These are phyloP conservation scores for Solanum piurae DNA, from an alignment of 257 asterid genomes.

Conservation along the genomic window DNA sequence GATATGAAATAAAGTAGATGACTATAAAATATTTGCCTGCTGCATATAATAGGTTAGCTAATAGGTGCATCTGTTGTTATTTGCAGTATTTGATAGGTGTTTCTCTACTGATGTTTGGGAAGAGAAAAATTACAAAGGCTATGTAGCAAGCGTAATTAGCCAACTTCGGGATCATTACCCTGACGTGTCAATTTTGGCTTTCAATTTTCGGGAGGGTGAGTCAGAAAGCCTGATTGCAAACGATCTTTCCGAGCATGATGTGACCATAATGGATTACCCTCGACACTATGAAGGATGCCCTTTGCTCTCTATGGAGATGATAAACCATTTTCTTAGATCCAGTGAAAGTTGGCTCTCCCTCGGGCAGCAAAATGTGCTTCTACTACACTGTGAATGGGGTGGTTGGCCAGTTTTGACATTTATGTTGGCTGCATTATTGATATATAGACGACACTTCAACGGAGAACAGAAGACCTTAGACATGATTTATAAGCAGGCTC, in stretches of 20 bases:
- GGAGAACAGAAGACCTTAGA: constrained; percentile 55
- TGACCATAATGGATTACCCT: constrained; percentile 44
- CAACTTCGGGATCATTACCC: constrained; percentile 43
- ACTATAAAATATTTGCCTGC: constrained; percentile 1
- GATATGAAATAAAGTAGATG: not conserved
- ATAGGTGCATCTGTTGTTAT: not conserved
- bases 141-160: constrained; percentile 28
- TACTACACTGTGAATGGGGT: constrained; percentile 54
- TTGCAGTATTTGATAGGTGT: constrained; percentile 68
- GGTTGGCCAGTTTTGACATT: constrained; percentile 51
- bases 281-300: constrained; percentile 36
- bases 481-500: constrained; percentile 58
- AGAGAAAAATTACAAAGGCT: constrained; percentile 24
- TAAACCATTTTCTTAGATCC: constrained; percentile 50
- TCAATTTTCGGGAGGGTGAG: constrained; percentile 43
- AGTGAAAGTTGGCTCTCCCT: constrained; percentile 54
- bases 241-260: constrained; percentile 21
- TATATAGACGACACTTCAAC: constrained; percentile 28
- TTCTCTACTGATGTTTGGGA: constrained; percentile 30
- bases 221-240: constrained; percentile 15
- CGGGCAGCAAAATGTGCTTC: constrained; percentile 44
- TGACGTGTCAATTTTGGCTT: constrained; percentile 49
- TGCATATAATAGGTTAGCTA: not conserved
- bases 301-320: constrained; percentile 45
- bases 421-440: constrained; percentile 45